A percentile compares a stretch with the other conserved stretches of the same genome.
These are phyloP conservation scores for Xerocomellus chrysenteron DNA, from an alignment of 768 basidiomycete species.

Conservation along the genomic window DNA sequence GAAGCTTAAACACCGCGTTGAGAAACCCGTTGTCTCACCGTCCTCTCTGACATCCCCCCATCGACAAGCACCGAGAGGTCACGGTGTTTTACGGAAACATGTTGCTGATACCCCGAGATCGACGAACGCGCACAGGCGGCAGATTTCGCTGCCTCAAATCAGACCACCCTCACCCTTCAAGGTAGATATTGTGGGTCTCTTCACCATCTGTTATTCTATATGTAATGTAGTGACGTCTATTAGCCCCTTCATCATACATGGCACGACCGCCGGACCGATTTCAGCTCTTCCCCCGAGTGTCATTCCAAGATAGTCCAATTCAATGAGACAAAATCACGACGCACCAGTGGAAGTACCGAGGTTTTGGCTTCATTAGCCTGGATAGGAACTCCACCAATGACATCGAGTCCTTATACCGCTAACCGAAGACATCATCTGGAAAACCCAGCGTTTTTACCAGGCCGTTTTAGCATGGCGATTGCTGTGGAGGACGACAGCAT, in stretches of 20 bases:
- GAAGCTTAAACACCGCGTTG: conserved; percentile 11
- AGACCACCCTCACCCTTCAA: conserved; percentile 26
- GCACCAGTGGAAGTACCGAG: conserved; percentile 22
- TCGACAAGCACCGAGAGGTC: neutral
- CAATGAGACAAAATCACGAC: conserved; percentile 4
- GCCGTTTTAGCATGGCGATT: conserved; percentile 36
- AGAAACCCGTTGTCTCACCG: neutral
- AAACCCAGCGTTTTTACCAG: neutral
- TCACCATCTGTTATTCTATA: neutral
- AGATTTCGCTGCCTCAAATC: conserved; percentile 20
- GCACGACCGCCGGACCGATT: conserved; percentile 26
- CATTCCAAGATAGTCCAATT: neutral
- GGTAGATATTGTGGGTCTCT: conserved; percentile 26
- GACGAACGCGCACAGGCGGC: neutral
- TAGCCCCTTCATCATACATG: conserved; percentile 32
- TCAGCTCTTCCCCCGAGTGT: conserved; percentile 1
- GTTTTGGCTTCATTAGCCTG: conserved; percentile 35
- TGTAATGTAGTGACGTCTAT: conserved; percentile 12
- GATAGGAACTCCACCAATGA: conserved; percentile 21
- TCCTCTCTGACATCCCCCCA: neutral
- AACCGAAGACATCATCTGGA: neutral
- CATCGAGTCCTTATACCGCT: neutral
- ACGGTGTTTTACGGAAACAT: conserved; percentile 6
- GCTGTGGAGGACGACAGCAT: conserved; percentile 51
- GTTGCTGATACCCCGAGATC: neutral